Base-by-base conservation (phyloP, 2,329 filamentous ascomycete genomes). In the Furcasterigmium furcatum region DNA sequence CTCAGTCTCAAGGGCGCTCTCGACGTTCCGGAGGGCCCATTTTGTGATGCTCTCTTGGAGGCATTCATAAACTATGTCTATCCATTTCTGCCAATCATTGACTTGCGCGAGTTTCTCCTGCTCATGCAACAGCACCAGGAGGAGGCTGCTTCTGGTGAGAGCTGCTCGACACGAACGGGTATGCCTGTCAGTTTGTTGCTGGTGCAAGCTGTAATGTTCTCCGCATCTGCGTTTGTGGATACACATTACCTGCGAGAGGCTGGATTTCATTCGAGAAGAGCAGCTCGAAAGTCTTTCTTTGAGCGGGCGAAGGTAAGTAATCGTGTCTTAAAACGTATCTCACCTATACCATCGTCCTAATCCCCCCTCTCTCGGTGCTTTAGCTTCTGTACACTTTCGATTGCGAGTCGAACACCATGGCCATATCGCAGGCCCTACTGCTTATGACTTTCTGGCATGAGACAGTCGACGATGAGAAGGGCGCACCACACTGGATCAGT, bases 401-500 rank as follows among this genome's bases (percentile, higher is more conserved):
- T 55, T 83, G 84, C 56, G 83, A 86, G 57, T 71, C 77, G n/a
- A 82, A 87, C 58, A 75, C 82, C 20, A 80, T 85, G 41, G 78
- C 79, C 2, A 66, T 86, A 7, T 80, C 85, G 14, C 83, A 86
- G 58, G 77, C 82, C 2, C 64, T 86, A n/a, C 66, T 87, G n/a
- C 68, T 86, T 38, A 78, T 87, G 74, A 85, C 81, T 1, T 85
- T 84, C 58, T 87, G 84, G 74, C 86, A 85, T 53, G 82, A 85
- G 56, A 84, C 79, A 16, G 81, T 81, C 1, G 81, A 85, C 62
- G 82, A 85, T 56, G 81, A 85, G 55, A 85, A 85, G 58, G 83
- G 85, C 57, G 85, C 82, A 35, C 85, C 82, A 75, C 81, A 87
- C 56, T 87, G 83, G 83, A 84, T 85, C 77, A 82, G 82, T 12